Evolutionary conservation across 2,329 filamentous ascomycete genomes (phyloP), one percentile per base, ranked within the genome.

Genomic region (Trichoderma aggressivum): DNA sequence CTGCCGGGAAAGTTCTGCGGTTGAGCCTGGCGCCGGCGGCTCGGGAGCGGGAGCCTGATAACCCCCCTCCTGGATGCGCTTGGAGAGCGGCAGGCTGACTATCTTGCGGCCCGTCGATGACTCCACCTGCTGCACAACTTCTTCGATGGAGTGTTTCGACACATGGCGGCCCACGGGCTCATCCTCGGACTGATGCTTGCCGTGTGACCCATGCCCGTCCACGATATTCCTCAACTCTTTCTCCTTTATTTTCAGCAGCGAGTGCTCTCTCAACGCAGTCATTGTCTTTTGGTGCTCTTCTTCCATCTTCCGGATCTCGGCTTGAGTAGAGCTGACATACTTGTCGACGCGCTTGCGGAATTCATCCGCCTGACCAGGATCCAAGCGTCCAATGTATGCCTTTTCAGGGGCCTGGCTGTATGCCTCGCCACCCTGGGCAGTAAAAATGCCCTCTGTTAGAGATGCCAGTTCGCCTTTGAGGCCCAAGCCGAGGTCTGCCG

Each of bases 261-360:
- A 91, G 68, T 89, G 90, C 70, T 89, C 88, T 79, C 91, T 91
- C 75, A 97, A 88, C 74, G 90, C 91, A 28, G 90, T 89, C 82
- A 98, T 87, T 71, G 90, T 88, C 76, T 89, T 89, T 3, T 89
- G 90, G 79, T 99, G 95, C 32, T 91, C 89, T 39, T 88, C 88
- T 80, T 94, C 93, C 88, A 98, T 90, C 75, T 89, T 90, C 75
- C 94, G 92, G 70, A 98, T 94, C 76, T 98, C 94, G 1, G 89
- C 89, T 72, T 92, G 89, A 64, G 93, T 92, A 32, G 92, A 88
- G 10, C 88, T 86, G 12, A 96, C 86, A 77, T 92, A 91, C 61
- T 91, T 88, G 26, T 88, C 84, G 2, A 94, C 92, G 43, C 94
- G 89, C 77, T 92, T 91, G 71, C 92, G 90, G 80, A 98, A 98